Conservation (phyloP, 129 eudicot genomes). For the Pittosporum tobira region DNA sequence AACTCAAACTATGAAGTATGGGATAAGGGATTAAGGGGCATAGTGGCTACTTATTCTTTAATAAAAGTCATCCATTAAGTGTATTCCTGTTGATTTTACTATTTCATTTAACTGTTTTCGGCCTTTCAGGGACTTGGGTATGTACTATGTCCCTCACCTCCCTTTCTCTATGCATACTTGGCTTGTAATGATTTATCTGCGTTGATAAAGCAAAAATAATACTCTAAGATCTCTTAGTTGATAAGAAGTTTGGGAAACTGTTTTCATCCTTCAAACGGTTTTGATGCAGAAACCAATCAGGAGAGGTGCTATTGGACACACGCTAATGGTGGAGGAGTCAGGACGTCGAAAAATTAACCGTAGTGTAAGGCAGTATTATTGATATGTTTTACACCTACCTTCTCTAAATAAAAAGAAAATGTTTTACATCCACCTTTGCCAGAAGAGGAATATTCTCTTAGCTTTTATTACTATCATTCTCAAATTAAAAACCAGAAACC, state of each 20-base stretch:
- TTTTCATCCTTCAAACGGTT: neutral
- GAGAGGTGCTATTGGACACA: conserved; percentile 71
- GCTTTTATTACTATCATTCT: neutral
- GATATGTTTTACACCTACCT: neutral
- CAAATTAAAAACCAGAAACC: neutral
- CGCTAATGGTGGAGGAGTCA: conserved; percentile 78
- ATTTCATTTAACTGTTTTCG: too few relatives aligned
- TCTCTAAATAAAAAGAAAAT: conserved; percentile 6
- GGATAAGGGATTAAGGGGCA: too few relatives aligned
- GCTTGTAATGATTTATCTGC: too few relatives aligned
- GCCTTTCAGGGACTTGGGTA: too few relatives aligned
- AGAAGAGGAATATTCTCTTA: neutral
- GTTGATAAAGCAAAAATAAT: too few relatives aligned
- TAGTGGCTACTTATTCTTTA: too few relatives aligned
- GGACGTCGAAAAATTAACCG: conserved; percentile 63
- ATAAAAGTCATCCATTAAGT: too few relatives aligned
- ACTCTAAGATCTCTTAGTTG: too few relatives aligned
- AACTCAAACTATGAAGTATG: neutral
- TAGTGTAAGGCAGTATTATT: conserved; percentile 45
- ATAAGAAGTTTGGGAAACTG: too few relatives aligned
- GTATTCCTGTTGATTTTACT: too few relatives aligned
- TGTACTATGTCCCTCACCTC: too few relatives aligned
- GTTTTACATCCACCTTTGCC: neutral
- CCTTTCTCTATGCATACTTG: too few relatives aligned
- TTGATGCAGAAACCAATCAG: conserved; percentile 81